Conservation (phyloP, 2,329 filamentous ascomycete species). For the Thielaviopsis euricoi region DNA sequence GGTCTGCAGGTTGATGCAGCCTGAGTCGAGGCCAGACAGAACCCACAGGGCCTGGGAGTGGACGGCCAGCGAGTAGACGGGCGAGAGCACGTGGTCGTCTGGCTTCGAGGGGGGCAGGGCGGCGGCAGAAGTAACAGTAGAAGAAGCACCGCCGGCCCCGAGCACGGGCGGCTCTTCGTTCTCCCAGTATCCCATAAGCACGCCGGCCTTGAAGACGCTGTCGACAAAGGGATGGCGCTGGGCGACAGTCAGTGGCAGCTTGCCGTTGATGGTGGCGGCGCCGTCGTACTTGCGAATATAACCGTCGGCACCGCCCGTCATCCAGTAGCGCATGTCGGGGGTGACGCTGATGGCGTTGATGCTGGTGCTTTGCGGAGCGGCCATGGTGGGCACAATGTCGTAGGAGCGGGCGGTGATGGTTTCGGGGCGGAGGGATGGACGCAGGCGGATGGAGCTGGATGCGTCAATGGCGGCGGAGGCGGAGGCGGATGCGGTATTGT, state of each 20-base stretch:
- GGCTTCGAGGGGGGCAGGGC: slow-evolving; percentile 19
- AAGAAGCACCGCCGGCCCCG: slow-evolving; percentile 14
- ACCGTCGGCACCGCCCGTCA: slow-evolving; percentile 84
- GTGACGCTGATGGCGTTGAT: slow-evolving; percentile 88
- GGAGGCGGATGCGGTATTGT: slow-evolving; percentile 10
- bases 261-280: slow-evolving; percentile 85
- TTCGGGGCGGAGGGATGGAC: slow-evolving; percentile 55
- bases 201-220: slow-evolving; percentile 86
- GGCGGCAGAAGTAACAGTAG: no score
- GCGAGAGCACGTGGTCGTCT: slow-evolving; percentile 55
- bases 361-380: slow-evolving; percentile 85
- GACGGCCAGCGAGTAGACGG: slow-evolving; percentile 85
- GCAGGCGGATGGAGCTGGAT: slow-evolving; percentile 16
- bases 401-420: slow-evolving; percentile 67
- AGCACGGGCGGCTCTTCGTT: slow-evolving; percentile 59
- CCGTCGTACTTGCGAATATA: slow-evolving; percentile 97
- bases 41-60: slow-evolving; percentile 86
- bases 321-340: slow-evolving; percentile 86
- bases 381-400: slow-evolving; percentile 94
- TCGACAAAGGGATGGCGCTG: slow-evolving; percentile 95
- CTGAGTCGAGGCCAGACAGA: slow-evolving; percentile 76
- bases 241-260: slow-evolving; percentile 81
- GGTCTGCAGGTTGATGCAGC: slow-evolving; percentile 82
- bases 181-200: slow-evolving; percentile 94
- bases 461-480: no score